Evolutionary conservation across 1,284 basidiomycete species (phyloP).

Genomic region (Ceratobasidium sp.): DNA sequence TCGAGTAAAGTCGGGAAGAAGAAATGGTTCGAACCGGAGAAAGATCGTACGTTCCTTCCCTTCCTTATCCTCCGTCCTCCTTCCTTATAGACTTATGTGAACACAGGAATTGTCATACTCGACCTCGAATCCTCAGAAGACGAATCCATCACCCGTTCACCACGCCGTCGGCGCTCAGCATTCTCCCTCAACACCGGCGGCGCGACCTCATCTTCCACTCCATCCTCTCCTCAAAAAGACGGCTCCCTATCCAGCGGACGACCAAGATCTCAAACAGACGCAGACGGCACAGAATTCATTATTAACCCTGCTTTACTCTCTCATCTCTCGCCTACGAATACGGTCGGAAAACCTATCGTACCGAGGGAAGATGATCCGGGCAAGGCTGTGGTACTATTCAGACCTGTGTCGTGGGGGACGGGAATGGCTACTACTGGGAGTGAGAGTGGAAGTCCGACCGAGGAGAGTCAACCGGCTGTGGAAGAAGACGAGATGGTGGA

Average conservation of each 20-base stretch:
- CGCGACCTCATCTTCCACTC: conserved; percentile 4
- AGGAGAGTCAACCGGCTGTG: conserved; percentile 35
- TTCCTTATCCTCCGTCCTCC: not conserved
- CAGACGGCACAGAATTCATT: conserved; percentile 67
- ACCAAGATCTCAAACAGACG: conserved; percentile 51
- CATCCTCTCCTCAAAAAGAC: conserved; percentile 3
- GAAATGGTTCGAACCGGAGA: conserved; percentile 78
- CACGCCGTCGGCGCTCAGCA: conserved; percentile 48
- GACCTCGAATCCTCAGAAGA: conserved; percentile 69
- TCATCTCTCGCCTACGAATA: conserved; percentile 46
- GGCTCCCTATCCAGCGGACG: not conserved
- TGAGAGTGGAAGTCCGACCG: conserved; percentile 41
- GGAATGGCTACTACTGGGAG: conserved; percentile 40
- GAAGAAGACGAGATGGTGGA: conserved; percentile 14
- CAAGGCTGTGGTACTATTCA: conserved; percentile 73
- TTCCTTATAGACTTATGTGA: not conserved
- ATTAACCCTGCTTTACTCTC: conserved; percentile 55
- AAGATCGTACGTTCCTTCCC: conserved; percentile 69
- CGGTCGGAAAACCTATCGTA: conserved; percentile 46
- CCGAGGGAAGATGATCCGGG: conserved; percentile 53
- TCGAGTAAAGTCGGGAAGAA: conserved; percentile 67
- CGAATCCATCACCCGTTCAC: conserved; percentile 54
- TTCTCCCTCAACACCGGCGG: conserved; percentile 6
- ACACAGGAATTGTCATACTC: conserved; percentile 72
- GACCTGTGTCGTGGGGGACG: conserved; percentile 59